These are phyloP conservation scores for Sphenostylis stenocarpa DNA, from an alignment of 306 rosid genomes.

Conservation along the genomic window DNA sequence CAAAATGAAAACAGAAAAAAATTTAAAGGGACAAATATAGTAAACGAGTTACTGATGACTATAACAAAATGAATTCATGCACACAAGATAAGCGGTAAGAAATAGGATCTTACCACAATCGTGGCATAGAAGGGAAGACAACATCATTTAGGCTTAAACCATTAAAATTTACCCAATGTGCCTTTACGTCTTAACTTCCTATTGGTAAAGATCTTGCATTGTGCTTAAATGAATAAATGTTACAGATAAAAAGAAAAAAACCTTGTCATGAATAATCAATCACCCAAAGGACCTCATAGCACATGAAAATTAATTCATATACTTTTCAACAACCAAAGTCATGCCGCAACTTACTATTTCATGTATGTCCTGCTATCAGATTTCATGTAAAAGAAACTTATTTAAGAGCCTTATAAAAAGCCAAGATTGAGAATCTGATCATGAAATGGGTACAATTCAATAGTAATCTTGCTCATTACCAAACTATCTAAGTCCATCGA, in stretches of 20 bases:
- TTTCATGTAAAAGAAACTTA: neutral
- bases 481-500: too few species aligned
- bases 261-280: neutral
- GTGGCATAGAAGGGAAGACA: neutral
- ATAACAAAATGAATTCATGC: neutral
- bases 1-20: too few species aligned
- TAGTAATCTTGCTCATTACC: neutral
- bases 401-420: neutral
- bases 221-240: neutral
- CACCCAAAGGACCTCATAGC: neutral
- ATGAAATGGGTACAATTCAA: neutral
- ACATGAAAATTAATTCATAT: neutral
- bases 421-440: neutral
- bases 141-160: neutral
- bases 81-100: neutral
- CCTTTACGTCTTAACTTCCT: neutral
- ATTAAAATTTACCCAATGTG: neutral
- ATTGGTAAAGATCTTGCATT: neutral
- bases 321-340: neutral
- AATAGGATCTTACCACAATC: neutral
- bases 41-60: neutral
- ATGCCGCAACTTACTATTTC: neutral
- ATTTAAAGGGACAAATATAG: neutral
- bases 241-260: neutral
- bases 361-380: neutral